Percentiles rank a stretch among this genome's conserved stretches.
Evolutionary conservation across 169 alveolate species (phyloP).

Genomic region (Eimeria necatrix): DNA sequence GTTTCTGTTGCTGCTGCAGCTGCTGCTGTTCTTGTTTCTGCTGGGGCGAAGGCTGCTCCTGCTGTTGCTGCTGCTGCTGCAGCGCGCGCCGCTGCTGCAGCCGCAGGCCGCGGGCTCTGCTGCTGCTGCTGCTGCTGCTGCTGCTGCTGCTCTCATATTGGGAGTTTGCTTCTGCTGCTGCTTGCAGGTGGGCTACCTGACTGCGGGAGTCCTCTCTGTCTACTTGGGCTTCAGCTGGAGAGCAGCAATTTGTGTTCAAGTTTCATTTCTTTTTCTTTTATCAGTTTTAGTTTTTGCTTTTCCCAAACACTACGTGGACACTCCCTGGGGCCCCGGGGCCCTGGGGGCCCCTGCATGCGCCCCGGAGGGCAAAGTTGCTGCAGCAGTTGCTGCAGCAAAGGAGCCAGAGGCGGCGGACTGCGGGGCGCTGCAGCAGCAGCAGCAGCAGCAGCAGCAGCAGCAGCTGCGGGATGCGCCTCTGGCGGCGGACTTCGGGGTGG

Average conservation of each 20-base stretch:
- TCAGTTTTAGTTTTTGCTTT: not conserved
- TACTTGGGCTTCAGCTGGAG: conserved; percentile 77
- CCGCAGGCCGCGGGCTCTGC: too few species aligned
- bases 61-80: too few species aligned
- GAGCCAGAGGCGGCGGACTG: not conserved
- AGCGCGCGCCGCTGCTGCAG: too few species aligned
- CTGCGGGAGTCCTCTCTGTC: conserved; percentile 65
- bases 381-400: too few species aligned
- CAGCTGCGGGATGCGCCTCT: too few species aligned
- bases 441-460: conserved; percentile 34
- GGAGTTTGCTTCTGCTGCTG: not conserved
- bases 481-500: too few species aligned
- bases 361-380: not conserved
- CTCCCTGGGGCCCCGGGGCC: conserved; percentile 50
- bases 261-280: not conserved
- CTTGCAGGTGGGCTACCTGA: conserved; percentile 78
- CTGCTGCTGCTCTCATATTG: not conserved
- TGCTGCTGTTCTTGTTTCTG: too few species aligned
- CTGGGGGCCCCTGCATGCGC: not conserved
- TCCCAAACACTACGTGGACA: conserved; percentile 3
- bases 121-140: not conserved
- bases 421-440: not conserved
- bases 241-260: conserved; percentile 49
- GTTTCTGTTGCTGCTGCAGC: too few species aligned
- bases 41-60: too few species aligned